Percentiles rank a stretch among this genome's conserved stretches.
phyloP scores from a whole-genome alignment of 176 grass and related monocot species.

The Oryza officinalis region DNA sequence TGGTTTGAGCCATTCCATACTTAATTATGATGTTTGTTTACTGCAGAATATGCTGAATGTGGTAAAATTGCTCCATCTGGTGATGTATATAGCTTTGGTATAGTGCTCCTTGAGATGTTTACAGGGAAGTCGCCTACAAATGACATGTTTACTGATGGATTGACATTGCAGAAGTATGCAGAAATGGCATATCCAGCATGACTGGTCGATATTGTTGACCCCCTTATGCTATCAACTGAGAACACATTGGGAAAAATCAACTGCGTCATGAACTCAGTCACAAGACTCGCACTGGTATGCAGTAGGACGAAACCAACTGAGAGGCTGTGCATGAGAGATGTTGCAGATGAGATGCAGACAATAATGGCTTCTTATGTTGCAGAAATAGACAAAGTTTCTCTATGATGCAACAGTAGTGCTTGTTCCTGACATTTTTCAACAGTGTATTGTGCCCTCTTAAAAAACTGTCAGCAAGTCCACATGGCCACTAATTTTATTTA shows the following conservation, averaged over 20 bases:
- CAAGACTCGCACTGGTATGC: constrained; percentile 35
- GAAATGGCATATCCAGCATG: constrained; percentile 12
- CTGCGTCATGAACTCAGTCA: background rate
- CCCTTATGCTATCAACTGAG: constrained; percentile 21
- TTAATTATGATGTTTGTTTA: constrained; percentile 3
- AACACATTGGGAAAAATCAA: background rate
- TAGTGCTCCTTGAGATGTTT: constrained; percentile 56
- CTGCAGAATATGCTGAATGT: constrained; percentile 43
- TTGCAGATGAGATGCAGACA: background rate
- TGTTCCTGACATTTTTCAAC: no score
- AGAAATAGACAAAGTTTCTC: background rate
- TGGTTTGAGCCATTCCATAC: background rate
- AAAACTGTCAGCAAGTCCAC: no score
- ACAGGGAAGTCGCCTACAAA: constrained; percentile 49
- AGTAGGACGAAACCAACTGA: constrained; percentile 23
- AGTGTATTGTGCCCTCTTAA: no score
- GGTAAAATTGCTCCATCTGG: constrained; percentile 22
- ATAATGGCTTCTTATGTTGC: constrained; percentile 5
- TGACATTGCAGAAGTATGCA: constrained; percentile 36
- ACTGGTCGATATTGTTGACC: constrained; percentile 32
- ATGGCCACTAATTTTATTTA: no score
- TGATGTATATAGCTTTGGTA: constrained; percentile 59
- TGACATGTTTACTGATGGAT: constrained; percentile 32
- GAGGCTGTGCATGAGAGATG: constrained; percentile 27
- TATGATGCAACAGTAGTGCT: background rate